Evolutionary conservation across 2,329 filamentous ascomycete species (phyloP).

Genomic region (Alternaria sp.): DNA sequence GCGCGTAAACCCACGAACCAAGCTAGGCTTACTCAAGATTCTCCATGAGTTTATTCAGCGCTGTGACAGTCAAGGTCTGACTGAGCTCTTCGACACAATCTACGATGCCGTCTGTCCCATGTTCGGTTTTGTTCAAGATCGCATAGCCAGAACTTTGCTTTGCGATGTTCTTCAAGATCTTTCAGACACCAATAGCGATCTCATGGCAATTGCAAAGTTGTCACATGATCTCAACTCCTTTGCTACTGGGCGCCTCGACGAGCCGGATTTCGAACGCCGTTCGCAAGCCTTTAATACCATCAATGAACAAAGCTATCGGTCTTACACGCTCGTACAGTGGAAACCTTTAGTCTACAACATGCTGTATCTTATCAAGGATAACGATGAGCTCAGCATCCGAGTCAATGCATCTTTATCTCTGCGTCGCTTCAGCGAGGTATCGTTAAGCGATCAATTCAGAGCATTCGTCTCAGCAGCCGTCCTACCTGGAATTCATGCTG

Average conservation of each 20-base stretch:
- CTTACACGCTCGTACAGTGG: conserved; percentile 79
- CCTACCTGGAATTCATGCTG: conserved; percentile 77
- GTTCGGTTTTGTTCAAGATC: conserved; percentile 90
- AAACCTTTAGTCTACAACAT: conserved; percentile 87
- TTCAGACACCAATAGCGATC: conserved; percentile 67
- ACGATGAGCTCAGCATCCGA: conserved; percentile 87
- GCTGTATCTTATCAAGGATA: conserved; percentile 83
- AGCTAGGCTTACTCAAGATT: conserved; percentile 80
- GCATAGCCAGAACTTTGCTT: conserved; percentile 75
- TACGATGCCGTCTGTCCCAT: conserved; percentile 80
- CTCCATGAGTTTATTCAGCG: conserved; percentile 81
- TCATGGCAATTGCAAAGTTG: conserved; percentile 71
- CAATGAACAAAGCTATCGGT: conserved; percentile 66
- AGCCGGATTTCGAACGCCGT: conserved; percentile 86
- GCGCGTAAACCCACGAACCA: conserved; percentile 81
- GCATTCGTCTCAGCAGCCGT: conserved; percentile 70
- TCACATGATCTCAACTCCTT: conserved; percentile 85
- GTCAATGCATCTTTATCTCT: conserved; percentile 83
- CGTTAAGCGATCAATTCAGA: conserved; percentile 61
- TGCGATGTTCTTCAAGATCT: conserved; percentile 77
- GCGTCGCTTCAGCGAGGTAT: conserved; percentile 74
- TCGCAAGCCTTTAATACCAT: conserved; percentile 78
- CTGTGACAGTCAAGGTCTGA: conserved; percentile 65
- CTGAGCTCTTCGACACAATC: conserved; percentile 68
- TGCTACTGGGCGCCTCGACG: conserved; percentile 74